These are phyloP conservation scores for Phytopythium cucurbitacearum DNA, from an alignment of 352 stramenopile genomes.

Conservation along the genomic window DNA sequence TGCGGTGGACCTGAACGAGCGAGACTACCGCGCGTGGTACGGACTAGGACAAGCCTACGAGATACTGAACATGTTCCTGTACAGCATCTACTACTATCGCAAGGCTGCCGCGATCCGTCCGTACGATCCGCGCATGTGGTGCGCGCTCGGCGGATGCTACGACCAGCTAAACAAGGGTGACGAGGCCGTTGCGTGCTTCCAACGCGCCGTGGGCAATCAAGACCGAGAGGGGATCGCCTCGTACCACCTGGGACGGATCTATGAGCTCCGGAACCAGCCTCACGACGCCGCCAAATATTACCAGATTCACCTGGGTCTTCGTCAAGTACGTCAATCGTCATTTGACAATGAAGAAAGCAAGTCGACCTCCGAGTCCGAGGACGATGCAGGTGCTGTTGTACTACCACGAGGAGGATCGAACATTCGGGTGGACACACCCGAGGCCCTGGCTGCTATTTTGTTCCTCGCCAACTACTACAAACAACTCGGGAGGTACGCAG, in stretches of 20 bases:
- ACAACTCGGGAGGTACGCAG: conserved; percentile 44
- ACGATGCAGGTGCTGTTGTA: conserved; percentile 18
- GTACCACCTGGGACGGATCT: conserved; percentile 62
- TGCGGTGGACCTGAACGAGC: conserved; percentile 89
- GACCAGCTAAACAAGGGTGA: conserved; percentile 70
- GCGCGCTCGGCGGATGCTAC: conserved; percentile 88
- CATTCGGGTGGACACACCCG: conserved; percentile 58
- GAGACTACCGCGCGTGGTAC: conserved; percentile 98
- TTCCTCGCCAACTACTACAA: conserved; percentile 86
- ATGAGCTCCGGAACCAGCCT: conserved; percentile 33
- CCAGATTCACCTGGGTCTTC: conserved; percentile 54
- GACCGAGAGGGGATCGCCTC: conserved; percentile 74
- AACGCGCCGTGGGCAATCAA: conserved; percentile 69
- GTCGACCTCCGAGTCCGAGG: conserved; percentile 6
- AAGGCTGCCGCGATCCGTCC: conserved; percentile 94
- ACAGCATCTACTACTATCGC: conserved; percentile 98
- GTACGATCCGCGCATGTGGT: conserved; percentile 98
- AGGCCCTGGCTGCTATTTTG: conserved; percentile 57
- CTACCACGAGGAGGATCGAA: conserved; percentile 22
- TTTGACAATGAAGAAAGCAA: background rate
- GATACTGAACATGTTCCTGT: conserved; percentile 98
- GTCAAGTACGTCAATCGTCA: conserved; percentile 10
- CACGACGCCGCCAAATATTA: conserved; percentile 75
- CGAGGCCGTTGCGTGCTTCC: conserved; percentile 72
- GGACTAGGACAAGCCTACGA: conserved; percentile 98